A percentile compares a stretch with the other conserved stretches of the same genome.
These are phyloP conservation scores for Suillus occidentalis DNA, from an alignment of 768 basidiomycete species.

Conservation along the genomic window DNA sequence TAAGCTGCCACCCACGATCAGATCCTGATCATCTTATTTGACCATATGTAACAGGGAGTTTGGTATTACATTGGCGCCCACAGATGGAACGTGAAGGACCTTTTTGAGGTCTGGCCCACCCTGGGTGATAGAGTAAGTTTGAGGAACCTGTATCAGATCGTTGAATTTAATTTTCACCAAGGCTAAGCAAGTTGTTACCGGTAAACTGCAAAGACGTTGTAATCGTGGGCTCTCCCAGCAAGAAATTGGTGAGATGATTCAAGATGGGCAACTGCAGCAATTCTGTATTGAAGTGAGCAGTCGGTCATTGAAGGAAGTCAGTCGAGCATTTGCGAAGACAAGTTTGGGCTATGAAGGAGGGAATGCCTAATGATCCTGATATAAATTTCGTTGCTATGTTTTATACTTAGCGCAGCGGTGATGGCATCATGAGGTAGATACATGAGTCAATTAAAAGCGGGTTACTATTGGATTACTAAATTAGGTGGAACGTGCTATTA, in stretches of 20 bases:
- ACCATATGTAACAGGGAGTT: conserved; percentile 30
- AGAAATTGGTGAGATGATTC: conserved; percentile 40
- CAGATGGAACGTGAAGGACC: conserved; percentile 38
- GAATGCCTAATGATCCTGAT: neutral
- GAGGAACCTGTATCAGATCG: conserved; percentile 6
- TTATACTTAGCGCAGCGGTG: neutral
- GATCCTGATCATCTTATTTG: conserved; percentile 10
- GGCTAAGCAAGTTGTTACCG: conserved; percentile 34
- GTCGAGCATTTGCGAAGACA: conserved; percentile 24
- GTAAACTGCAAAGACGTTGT: conserved; percentile 38
- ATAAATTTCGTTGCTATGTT: neutral
- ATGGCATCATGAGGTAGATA: neutral
- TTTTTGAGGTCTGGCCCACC: conserved; percentile 40
- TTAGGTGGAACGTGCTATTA: neutral
- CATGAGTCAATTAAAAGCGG: neutral
- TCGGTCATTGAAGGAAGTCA: conserved; percentile 19
- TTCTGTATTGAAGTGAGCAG: conserved; percentile 41
- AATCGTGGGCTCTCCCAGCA: conserved; percentile 29
- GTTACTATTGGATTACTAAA: neutral
- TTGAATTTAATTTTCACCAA: conserved; percentile 17
- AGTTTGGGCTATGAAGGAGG: neutral
- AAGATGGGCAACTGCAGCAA: conserved; percentile 43
- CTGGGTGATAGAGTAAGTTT: conserved; percentile 35
- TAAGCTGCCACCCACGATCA: conserved; percentile 20
- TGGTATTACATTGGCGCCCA: conserved; percentile 57